Conservation (phyloP, 805 yeast species). For the Wickerhamiella occidentalis region DNA sequence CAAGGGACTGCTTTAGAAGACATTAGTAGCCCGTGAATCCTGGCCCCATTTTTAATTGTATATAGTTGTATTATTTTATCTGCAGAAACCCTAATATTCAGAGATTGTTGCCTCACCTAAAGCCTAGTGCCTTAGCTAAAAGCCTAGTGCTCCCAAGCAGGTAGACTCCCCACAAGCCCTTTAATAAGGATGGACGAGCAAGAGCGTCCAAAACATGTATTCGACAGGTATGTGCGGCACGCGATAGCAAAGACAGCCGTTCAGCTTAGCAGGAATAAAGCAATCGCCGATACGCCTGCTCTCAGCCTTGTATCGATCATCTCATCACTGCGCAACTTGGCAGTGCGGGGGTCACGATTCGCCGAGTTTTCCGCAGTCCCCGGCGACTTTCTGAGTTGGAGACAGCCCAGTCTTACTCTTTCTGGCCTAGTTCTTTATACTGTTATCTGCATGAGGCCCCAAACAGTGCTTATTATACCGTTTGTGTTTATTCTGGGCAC, state of each 20-base stretch:
- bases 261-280: background rate
- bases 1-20: too few species aligned
- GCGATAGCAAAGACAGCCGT: constrained; percentile 2
- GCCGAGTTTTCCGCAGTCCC: constrained; percentile 19
- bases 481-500: constrained; percentile 42
- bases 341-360: constrained; percentile 4
- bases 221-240: constrained; percentile 4
- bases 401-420: constrained; percentile 56
- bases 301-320: constrained; percentile 9
- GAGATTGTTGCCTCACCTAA: too few species aligned
- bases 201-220: background rate
- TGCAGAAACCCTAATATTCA: too few species aligned
- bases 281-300: background rate
- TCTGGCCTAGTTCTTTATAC: constrained; percentile 49
- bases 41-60: background rate
- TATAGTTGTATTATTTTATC: too few species aligned
- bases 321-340: constrained; percentile 7
- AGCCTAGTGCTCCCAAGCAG: too few species aligned
- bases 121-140: too few species aligned
- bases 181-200: background rate
- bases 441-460: constrained; percentile 58
- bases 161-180: too few species aligned
- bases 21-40: too few species aligned
- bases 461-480: constrained; percentile 53
- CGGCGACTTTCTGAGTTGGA: constrained; percentile 60